These are phyloP conservation scores for Septoria linicola DNA, from an alignment of 2,329 filamentous ascomycete genomes.

Conservation along the genomic window DNA sequence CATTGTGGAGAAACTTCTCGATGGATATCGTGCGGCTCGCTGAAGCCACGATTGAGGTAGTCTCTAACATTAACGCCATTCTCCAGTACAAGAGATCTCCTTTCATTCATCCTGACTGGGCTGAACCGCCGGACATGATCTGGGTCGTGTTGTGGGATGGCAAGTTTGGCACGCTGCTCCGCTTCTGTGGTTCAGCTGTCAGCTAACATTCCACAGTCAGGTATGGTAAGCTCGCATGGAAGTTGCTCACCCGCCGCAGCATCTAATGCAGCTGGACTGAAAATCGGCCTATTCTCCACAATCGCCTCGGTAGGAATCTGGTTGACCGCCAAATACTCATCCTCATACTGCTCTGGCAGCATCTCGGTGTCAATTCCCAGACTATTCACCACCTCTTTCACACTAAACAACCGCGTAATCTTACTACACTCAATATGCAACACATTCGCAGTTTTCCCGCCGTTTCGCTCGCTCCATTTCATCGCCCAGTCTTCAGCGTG, in stretches of 20 bases:
- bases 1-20: not conserved
- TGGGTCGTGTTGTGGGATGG: not conserved
- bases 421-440: slow-evolving; percentile 15
- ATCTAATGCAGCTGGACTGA: slow-evolving; percentile 1
- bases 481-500: slow-evolving; percentile 17
- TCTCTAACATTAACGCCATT: not conserved
- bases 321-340: slow-evolving; percentile 18
- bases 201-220: not conserved
- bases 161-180: not conserved
- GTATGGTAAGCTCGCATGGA: not conserved
- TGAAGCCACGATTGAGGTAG: not conserved
- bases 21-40: not conserved
- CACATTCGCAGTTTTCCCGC: slow-evolving; percentile 7
- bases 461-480: slow-evolving; percentile 14
- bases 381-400: slow-evolving; percentile 11
- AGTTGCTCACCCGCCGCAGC: slow-evolving; percentile 2
- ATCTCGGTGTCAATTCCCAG: slow-evolving; percentile 10
- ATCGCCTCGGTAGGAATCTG: slow-evolving; percentile 19
- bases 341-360: slow-evolving; percentile 9
- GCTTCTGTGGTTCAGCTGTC: not conserved
- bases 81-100: slow-evolving; percentile 7
- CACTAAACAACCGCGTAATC: slow-evolving; percentile 17
- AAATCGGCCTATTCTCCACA: slow-evolving; percentile 2
- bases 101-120: slow-evolving; percentile 1
- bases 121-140: slow-evolving; percentile 6